A percentile compares a stretch with the other conserved stretches of the same genome.
phyloP scores from a whole-genome alignment of 768 basidiomycete genomes.

The Boletellus ananiceps region DNA sequence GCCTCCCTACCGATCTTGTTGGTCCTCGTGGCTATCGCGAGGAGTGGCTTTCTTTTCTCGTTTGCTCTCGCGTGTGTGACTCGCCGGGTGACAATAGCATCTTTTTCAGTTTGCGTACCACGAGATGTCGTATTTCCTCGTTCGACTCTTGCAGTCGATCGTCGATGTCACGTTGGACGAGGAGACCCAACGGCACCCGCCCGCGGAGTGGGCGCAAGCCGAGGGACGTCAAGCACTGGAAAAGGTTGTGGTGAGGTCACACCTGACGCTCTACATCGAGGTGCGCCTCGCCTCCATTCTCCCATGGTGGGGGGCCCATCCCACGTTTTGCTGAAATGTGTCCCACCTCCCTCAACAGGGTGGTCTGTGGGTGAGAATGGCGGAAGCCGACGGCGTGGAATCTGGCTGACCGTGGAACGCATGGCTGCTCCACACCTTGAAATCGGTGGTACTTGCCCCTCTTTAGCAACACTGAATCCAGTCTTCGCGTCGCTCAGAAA shows the following conservation, averaged over 20 bases:
- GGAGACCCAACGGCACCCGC: slow-evolving; percentile 33
- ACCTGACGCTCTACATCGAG: slow-evolving; percentile 42
- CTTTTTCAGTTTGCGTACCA: slow-evolving; percentile 49
- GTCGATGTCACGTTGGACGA: slow-evolving; percentile 37
- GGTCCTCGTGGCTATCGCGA: too few relatives aligned
- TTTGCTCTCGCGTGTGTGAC: too few relatives aligned
- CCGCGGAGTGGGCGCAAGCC: slow-evolving; percentile 31
- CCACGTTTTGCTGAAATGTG: too few relatives aligned
- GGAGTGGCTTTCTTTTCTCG: too few relatives aligned
- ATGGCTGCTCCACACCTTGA: too few relatives aligned
- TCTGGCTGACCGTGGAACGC: neutral
- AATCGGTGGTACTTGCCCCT: neutral
- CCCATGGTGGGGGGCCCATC: too few relatives aligned
- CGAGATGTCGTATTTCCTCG: slow-evolving; percentile 50
- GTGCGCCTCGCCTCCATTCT: slow-evolving; percentile 22
- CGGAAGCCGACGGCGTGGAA: slow-evolving; percentile 11
- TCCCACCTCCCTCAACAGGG: slow-evolving; percentile 7
- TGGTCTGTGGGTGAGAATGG: slow-evolving; percentile 27
- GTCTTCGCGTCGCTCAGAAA: slow-evolving; percentile 14
- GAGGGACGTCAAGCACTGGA: slow-evolving; percentile 37
- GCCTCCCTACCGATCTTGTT: too few relatives aligned
- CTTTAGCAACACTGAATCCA: neutral
- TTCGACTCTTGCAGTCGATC: slow-evolving; percentile 49
- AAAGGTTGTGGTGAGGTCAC: slow-evolving; percentile 35
- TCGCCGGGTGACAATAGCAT: neutral